phyloP scores from a whole-genome alignment of 306 rosid genomes.

The Sindora glabra region DNA sequence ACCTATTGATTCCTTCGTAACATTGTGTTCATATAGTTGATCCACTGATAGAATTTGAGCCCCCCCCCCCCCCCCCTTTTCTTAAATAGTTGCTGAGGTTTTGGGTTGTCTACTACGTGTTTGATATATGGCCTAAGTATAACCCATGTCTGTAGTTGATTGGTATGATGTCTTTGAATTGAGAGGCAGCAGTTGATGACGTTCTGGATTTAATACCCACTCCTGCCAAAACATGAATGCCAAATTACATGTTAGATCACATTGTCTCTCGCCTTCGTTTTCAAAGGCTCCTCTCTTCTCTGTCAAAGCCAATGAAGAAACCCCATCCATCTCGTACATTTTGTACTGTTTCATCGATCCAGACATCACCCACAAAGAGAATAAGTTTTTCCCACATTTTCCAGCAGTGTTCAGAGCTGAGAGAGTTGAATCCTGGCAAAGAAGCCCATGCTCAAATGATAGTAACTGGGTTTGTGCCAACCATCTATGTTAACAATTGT shows the following conservation, averaged over 20 bases:
- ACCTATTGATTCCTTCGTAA: no score
- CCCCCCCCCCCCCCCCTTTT: no score
- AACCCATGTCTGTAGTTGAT: no score
- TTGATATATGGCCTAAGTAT: no score
- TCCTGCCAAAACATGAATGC: constrained; percentile 17
- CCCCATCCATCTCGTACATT: constrained; percentile 4
- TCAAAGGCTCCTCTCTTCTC: constrained; percentile 1
- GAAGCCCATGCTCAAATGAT: constrained; percentile 73
- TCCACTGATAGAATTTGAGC: no score
- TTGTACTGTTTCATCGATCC: constrained; percentile 18
- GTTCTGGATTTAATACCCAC: no score
- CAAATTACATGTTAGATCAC: constrained; percentile 14
- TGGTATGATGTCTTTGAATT: no score
- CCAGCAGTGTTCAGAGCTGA: constrained; percentile 56
- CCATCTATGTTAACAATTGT: constrained; percentile 63
- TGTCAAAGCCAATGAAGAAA: background rate
- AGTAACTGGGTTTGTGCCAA: constrained; percentile 58
- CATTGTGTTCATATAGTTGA: no score
- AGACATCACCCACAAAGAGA: constrained; percentile 30
- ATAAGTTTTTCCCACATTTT: constrained; percentile 63
- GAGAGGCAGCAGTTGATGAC: no score
- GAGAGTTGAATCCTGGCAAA: constrained; percentile 48
- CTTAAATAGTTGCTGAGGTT: no score
- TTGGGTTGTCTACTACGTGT: no score
- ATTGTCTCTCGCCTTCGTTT: constrained; percentile 16